Percentiles rank a stretch among this genome's conserved stretches.
These are phyloP conservation scores for Fusarium irregulare DNA, from an alignment of 2,329 filamentous ascomycete genomes.

Conservation along the genomic window DNA sequence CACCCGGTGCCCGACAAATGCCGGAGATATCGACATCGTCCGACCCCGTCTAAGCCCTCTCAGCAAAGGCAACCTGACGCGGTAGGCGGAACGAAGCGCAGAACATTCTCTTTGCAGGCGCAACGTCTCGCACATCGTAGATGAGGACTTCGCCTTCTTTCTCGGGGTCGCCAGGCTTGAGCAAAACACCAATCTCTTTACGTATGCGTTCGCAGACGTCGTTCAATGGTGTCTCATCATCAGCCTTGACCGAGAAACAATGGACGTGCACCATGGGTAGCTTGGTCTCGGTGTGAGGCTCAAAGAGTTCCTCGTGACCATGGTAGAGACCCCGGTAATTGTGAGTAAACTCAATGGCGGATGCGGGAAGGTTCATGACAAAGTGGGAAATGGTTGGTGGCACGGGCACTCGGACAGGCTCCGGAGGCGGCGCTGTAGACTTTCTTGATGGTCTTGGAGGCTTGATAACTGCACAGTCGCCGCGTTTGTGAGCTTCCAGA, in stretches of 20 bases:
- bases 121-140: constrained; percentile 84
- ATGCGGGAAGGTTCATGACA: constrained; percentile 96
- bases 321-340: constrained; percentile 77
- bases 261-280: constrained; percentile 93
- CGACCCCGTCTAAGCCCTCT: constrained; percentile 43
- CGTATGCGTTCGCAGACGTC: constrained; percentile 59
- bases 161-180: constrained; percentile 59
- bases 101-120: constrained; percentile 95
- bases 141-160: constrained; percentile 65
- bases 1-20: constrained; percentile 26
- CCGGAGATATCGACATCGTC: constrained; percentile 20
- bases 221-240: constrained; percentile 73
- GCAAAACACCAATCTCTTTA: constrained; percentile 54
- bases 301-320: constrained; percentile 74
- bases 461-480: constrained; percentile 66
- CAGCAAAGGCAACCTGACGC: constrained; percentile 80
- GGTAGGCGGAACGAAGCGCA: constrained; percentile 93
- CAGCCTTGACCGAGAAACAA: constrained; percentile 88
- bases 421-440: constrained; percentile 52
- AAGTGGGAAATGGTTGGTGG: constrained; percentile 89
- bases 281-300: constrained; percentile 65
- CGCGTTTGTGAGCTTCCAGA: constrained; percentile 60
- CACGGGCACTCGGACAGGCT: constrained; percentile 60
- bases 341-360: constrained; percentile 84
- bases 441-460: constrained; percentile 54